Base-by-base conservation (phyloP, 164 flowering plant species). In the Tetracentron sinense region DNA sequence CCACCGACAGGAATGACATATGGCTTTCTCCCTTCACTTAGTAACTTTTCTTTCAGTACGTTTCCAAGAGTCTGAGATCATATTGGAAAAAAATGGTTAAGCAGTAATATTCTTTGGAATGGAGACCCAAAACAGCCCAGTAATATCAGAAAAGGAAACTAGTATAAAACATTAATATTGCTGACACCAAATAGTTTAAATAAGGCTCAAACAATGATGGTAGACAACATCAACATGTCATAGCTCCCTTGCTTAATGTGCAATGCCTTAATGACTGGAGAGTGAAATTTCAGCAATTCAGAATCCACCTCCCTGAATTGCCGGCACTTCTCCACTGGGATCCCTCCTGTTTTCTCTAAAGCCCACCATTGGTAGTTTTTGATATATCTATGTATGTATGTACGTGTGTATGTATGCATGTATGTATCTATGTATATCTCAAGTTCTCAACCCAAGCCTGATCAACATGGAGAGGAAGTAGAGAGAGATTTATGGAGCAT, bases 1-100 rank as follows among this genome's bases (percentile, higher is more conserved):
- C 99, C 99, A 62, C 99, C 99, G 70, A 89, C 96, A 62, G 97
- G 99, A 78, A 94, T 94, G 61, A 94, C 90, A 76, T 94, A 91
- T 23, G 99, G 99, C 57, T 64, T 85, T 77, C 90, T 85, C 58
- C 99, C 99, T 82, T 94, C 88, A 27, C 66, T 82, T 56, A 81
- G 21, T 74, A 94, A 69, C 73, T 75, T 89, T 65, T 89, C 95
- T 74, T 84, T 87, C 52, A 94, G 75, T 51, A 81, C 25, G 63
- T 83, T 73, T 46, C 88, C 80, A 59, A 94, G 95, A 72, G 87
- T 74, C 98, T 90, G 79, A 50, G 25, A 69, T 26, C 58, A 54
- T n/a, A n/a, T n/a, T 47, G 29, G 28, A 28, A 61, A 51, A 50
- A 51, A 55, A 46, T 51, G 47, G 31, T 4, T 5, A n/a, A 28